Evolutionary conservation across 1,139 yeast species (phyloP).

Genomic region (Debaryomyces coudertii): DNA sequence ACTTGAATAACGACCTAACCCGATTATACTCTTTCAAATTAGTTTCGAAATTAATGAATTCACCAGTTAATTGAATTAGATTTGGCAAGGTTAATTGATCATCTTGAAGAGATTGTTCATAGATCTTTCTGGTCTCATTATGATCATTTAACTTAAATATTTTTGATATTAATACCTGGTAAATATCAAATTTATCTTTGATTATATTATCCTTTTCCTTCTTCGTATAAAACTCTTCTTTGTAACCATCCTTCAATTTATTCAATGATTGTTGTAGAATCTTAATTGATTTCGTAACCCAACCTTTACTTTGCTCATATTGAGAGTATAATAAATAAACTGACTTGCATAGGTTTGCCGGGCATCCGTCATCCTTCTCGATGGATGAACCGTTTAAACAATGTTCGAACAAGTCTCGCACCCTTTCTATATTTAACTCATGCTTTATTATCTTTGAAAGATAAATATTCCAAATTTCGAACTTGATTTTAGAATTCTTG

Average conservation of each 20-base stretch:
- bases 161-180: conserved; percentile 18
- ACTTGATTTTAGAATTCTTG: conserved; percentile 57
- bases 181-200: conserved; percentile 28
- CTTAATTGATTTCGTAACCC: conserved; percentile 30
- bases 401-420: conserved; percentile 76
- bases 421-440: conserved; percentile 49
- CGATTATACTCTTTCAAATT: conserved; percentile 53
- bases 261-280: conserved; percentile 26
- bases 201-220: conserved; percentile 18
- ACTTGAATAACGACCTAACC: conserved; percentile 62
- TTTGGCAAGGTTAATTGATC: conserved; percentile 30
- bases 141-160: conserved; percentile 18
- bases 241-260: conserved; percentile 9
- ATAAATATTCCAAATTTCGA: conserved; percentile 76
- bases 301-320: conserved; percentile 51
- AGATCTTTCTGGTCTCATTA: conserved; percentile 20
- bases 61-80: conserved; percentile 33
- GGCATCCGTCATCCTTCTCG: conserved; percentile 33
- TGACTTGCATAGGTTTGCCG: conserved; percentile 46
- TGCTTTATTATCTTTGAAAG: conserved; percentile 52
- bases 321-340: conserved; percentile 61
- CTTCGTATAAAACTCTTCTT: conserved; percentile 3
- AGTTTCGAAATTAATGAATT: conserved; percentile 53
- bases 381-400: conserved; percentile 32
- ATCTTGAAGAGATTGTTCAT: conserved; percentile 22